Conservation (phyloP, 2,329 filamentous ascomycete genomes). For the Pseudonectria buxi region DNA sequence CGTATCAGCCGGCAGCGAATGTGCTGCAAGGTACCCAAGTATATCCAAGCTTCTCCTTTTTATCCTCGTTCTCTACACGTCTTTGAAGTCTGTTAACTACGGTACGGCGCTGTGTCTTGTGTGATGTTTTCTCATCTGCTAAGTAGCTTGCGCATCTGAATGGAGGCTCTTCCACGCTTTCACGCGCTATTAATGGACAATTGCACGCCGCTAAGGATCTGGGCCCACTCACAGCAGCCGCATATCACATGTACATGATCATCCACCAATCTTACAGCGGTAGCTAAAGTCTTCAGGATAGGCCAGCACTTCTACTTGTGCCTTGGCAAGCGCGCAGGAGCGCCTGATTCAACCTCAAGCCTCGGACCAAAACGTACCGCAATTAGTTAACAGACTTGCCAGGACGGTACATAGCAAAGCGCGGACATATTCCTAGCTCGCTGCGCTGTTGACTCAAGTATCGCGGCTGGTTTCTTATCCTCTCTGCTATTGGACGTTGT, state of each 20-base stretch:
- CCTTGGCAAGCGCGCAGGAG: constrained; percentile 16
- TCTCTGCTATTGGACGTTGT: background rate
- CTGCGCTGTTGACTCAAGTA: constrained; percentile 1
- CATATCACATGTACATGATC: constrained; percentile 11
- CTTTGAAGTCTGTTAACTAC: no score
- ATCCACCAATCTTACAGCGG: constrained; percentile 3
- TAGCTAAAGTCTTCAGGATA: constrained; percentile 14
- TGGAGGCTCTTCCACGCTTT: no score
- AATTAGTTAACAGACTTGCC: no score
- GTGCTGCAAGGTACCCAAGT: no score
- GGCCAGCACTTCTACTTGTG: constrained; percentile 2
- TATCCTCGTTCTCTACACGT: no score
- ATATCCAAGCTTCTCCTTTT: no score
- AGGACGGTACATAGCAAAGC: no score
- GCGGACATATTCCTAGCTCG: constrained; percentile 4
- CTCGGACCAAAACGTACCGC: no score
- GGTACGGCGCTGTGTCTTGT: no score
- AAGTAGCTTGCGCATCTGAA: no score
- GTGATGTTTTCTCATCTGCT: no score
- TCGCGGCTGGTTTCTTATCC: constrained; percentile 1
- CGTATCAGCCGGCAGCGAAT: no score
- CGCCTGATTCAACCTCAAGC: constrained; percentile 20
- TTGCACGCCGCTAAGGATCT: constrained; percentile 9
- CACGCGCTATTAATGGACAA: constrained; percentile 5
- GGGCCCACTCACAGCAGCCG: constrained; percentile 14